Percentiles rank a stretch among this genome's conserved stretches.
Conservation (phyloP, 2,329 filamentous ascomycete species). For the Tolypocladium paradoxum region DNA sequence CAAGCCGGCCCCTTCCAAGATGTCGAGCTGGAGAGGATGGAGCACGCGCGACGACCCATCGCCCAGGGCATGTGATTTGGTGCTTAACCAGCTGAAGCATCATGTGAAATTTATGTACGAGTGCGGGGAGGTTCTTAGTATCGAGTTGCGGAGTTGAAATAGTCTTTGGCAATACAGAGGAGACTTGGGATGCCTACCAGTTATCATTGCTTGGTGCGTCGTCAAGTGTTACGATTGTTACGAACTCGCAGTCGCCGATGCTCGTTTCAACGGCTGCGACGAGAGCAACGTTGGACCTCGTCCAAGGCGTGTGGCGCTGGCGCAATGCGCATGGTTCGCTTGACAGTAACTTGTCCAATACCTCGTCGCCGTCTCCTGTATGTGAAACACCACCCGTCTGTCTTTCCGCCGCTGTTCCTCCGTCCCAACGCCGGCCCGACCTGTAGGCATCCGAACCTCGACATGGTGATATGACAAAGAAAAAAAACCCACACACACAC, state of each 20-base stretch:
- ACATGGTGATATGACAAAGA: neutral
- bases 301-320: neutral
- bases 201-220: neutral
- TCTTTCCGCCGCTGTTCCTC: neutral
- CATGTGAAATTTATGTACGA: neutral
- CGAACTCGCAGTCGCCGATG: neutral
- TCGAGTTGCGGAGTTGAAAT: neutral
- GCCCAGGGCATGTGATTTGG: neutral
- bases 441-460: neutral
- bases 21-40: constrained; percentile 18
- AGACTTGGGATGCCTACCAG: neutral
- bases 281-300: neutral
- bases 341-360: neutral
- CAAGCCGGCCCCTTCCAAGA: constrained; percentile 14
- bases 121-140: neutral
- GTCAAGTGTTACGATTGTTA: neutral
- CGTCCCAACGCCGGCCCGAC: constrained; percentile 2
- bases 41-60: neutral
- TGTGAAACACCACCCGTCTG: neutral
- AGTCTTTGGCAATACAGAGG: neutral
- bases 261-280: neutral
- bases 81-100: neutral
- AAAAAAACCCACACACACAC: no score
- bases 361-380: neutral
- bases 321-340: neutral